phyloP scores from a whole-genome alignment of 495 filamentous ascomycete species.

The Neurospora sp. region DNA sequence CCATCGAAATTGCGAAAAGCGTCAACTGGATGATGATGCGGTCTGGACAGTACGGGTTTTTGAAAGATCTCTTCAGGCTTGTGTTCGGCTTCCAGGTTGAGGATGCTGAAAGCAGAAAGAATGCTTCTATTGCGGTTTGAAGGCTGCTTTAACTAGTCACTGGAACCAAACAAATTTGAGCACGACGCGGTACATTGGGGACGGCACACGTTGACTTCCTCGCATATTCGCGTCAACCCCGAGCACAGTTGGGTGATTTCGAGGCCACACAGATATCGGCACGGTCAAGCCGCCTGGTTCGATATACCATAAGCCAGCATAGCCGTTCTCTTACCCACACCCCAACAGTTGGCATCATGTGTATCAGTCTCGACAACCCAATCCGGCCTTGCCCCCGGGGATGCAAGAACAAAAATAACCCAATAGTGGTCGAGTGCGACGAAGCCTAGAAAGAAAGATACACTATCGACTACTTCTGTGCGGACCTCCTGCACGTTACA shows the following conservation, averaged over 20 bases:
- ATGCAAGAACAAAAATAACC: neutral
- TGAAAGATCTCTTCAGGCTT: constrained; percentile 70
- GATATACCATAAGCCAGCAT: neutral
- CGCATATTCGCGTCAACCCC: neutral
- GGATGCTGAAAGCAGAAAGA: constrained; percentile 51
- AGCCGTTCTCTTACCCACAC: neutral
- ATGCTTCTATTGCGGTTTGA: constrained; percentile 37
- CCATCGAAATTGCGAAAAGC: constrained; percentile 63
- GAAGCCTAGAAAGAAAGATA: neutral
- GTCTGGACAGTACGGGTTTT: constrained; percentile 52
- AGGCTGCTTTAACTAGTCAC: neutral
- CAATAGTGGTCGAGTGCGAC: neutral
- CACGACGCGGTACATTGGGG: neutral
- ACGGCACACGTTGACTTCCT: neutral
- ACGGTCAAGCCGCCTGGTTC: neutral
- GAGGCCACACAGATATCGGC: neutral
- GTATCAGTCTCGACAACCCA: neutral
- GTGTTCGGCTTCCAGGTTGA: constrained; percentile 78
- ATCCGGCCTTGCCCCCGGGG: neutral
- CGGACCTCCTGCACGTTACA: neutral
- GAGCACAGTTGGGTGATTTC: neutral
- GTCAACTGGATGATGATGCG: constrained; percentile 57
- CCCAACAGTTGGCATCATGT: neutral
- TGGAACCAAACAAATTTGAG: neutral
- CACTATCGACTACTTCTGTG: neutral